Evolutionary conservation across 805 yeast species (phyloP), one percentile per base, ranked within the genome.

Genomic region (Tetrapisispora iriomotensis): DNA sequence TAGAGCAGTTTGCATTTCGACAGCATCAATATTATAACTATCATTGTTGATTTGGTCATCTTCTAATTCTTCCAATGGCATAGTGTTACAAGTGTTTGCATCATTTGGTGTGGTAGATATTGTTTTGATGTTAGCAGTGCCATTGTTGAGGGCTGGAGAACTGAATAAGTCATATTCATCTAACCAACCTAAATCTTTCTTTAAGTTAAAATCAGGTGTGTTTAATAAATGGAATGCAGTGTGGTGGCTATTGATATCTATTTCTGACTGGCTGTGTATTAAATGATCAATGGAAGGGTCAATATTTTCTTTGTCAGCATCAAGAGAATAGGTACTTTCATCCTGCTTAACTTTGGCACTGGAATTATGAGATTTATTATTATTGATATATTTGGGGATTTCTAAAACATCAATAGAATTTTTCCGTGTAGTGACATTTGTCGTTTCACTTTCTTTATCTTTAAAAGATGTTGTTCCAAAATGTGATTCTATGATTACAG

Each of bases 261-360:
- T 29, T 7, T 6, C 8, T 9, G 2, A 8, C 6, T 13, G 17
- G 26, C 14, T 22, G 3, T 8, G 4, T 27, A 31, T 26, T 15
- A 14, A 20, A 27, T 26, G 20, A 8, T 38, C 30, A 4, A 8
- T 18, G 8, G 19, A 21, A 20, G 58, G 59, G 13, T 58, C 57
- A 18, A 49, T 43, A 37, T 58, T 57, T 41, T 56, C 61, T 40
- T 56, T 58, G 38, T 55, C 46, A 12, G 46, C 46, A 28, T 45
- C 48, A 17, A 18, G 22, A 25, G 23, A 18, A 30, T 30, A n/a
- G n/a, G n/a, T n/a, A n/a, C n/a, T n/a, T n/a, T n/a, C n/a, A n/a
- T n/a, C n/a, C n/a, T n/a, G n/a, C n/a, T n/a, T n/a, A n/a, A n/a
- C n/a, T n/a, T n/a, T n/a, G n/a, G n/a, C n/a, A n/a, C n/a, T n/a